phyloP scores from a whole-genome alignment of 352 stramenopile species.

The Pythium chondricola region DNA sequence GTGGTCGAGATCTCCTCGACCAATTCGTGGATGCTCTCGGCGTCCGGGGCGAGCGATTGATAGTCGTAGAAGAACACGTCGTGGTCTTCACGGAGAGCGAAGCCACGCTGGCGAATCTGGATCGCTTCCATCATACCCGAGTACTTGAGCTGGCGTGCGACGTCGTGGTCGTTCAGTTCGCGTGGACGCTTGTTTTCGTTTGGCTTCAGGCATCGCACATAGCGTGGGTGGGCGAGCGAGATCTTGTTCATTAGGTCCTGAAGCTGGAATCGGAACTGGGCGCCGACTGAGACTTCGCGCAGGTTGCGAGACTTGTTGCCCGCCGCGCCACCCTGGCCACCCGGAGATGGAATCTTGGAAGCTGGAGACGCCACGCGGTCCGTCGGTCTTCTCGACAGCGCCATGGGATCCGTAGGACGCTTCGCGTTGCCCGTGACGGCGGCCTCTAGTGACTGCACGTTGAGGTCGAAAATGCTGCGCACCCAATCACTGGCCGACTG shows the following conservation, averaged over 20 bases:
- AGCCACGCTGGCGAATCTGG: constrained; percentile 85
- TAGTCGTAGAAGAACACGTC: constrained; percentile 91
- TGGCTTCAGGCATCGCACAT: constrained; percentile 86
- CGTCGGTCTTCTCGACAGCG: constrained; percentile 57
- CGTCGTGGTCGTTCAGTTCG: constrained; percentile 77
- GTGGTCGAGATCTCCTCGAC: constrained; percentile 82
- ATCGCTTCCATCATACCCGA: constrained; percentile 91
- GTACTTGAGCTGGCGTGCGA: constrained; percentile 87
- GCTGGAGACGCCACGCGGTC: constrained; percentile 31
- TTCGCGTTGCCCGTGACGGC: constrained; percentile 59
- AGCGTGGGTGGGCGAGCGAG: constrained; percentile 79
- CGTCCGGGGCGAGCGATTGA: constrained; percentile 74
- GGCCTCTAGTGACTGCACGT: constrained; percentile 80
- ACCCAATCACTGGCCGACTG: constrained; percentile 81
- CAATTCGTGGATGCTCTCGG: constrained; percentile 79
- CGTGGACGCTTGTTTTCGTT: constrained; percentile 80
- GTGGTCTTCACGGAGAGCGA: constrained; percentile 83
- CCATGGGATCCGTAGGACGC: constrained; percentile 45
- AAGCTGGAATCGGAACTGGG: constrained; percentile 86
- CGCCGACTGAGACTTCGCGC: constrained; percentile 79
- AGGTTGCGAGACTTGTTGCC: constrained; percentile 78
- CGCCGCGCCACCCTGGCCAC: constrained; percentile 22
- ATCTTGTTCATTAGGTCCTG: constrained; percentile 89
- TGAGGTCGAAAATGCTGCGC: constrained; percentile 79
- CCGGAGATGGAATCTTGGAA: constrained; percentile 16